phyloP scores from a whole-genome alignment of 2,329 filamentous ascomycete genomes.

The Fusarium dimerum region DNA sequence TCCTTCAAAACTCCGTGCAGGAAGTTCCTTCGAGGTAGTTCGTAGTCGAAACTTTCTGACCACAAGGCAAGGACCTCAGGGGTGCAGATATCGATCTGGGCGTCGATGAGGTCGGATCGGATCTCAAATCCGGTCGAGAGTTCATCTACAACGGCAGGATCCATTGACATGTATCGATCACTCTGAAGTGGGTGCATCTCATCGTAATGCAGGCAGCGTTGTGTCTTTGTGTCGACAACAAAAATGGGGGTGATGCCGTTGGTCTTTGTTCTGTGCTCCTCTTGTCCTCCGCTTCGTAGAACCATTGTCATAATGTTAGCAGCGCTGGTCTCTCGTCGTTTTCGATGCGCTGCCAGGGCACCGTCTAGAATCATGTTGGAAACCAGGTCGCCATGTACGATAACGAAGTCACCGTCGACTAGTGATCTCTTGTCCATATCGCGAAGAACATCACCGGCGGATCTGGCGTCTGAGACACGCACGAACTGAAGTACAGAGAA shows the following conservation, averaged over 20 bases:
- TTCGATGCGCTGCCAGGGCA: slow-evolving; percentile 76
- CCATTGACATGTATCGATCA: slow-evolving; percentile 69
- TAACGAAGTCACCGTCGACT: slow-evolving; percentile 86
- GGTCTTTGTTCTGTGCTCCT: slow-evolving; percentile 73
- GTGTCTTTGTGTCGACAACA: slow-evolving; percentile 76
- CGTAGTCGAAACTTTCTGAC: slow-evolving; percentile 98
- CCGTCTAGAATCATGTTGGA: slow-evolving; percentile 84
- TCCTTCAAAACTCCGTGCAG: slow-evolving; percentile 93
- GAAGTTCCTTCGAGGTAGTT: slow-evolving; percentile 84
- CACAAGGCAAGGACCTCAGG: slow-evolving; percentile 92
- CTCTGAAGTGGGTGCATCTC: slow-evolving; percentile 74
- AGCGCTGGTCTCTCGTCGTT: slow-evolving; percentile 78
- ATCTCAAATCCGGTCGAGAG: slow-evolving; percentile 75
- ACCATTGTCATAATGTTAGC: slow-evolving; percentile 99
- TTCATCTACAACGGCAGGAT: slow-evolving; percentile 74
- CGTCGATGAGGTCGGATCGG: slow-evolving; percentile 86
- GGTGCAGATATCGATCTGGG: slow-evolving; percentile 95
- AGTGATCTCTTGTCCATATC: slow-evolving; percentile 85
- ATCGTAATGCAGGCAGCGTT: slow-evolving; percentile 90
- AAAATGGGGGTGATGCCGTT: slow-evolving; percentile 79
- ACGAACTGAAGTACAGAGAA: slow-evolving; percentile 84
- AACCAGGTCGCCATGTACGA: slow-evolving; percentile 90
- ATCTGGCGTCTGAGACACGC: slow-evolving; percentile 78
- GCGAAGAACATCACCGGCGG: slow-evolving; percentile 90
- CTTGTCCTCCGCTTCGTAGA: slow-evolving; percentile 71